Evolutionary conservation across 2,329 filamentous ascomycete species (phyloP), one percentile per base, ranked within the genome.

Genomic region (Penicillium sp.): DNA sequence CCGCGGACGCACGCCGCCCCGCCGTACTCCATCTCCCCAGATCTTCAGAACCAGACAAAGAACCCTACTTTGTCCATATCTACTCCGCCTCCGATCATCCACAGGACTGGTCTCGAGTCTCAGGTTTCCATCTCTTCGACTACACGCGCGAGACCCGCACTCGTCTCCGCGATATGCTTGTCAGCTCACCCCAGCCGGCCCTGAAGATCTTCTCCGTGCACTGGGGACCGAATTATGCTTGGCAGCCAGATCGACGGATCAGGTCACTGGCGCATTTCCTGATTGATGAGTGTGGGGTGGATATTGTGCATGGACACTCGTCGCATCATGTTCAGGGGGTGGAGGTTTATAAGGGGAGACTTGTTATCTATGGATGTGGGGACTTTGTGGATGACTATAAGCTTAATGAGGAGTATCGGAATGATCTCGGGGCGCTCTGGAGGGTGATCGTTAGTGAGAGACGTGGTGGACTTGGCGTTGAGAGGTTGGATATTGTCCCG

Each of bases 381-480:
- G 70, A 73, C 52, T 73, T 72, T 53, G 65, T 73, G n/a, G 69
- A 73, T 56, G 71, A 73, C 56, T 73, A 73, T 61, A 65, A 63
- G 3, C 13, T 72, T n/a, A 56, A 63, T 45, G 44, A 41, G 19
- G 55, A 60, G 33, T 73, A 51, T 56, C 55, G 69, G 43, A 73
- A 72, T 62, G 70, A 73, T 59, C 50, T 73, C 11, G 67, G 70
- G 13, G 71, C 66, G 16, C 50, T 71, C 13, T 73, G 71, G 68
- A 67, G 63, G 41, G 66, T 73, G 45, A 41, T 52, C 41, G 64
- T 72, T 2, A 44, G 44, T 18, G 57, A 58, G 35, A 41, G 37
- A n/a, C 33, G 11, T 2, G 38, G 13, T 18, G 46, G 49, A 22
- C 44, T 68, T 40, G 50, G 40, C 25, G 44, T 65, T 54, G 42